Percentiles rank a stretch among this genome's conserved stretches.
Conservation (phyloP, 805 yeast species). For the Wickerhamiella azymoides region DNA sequence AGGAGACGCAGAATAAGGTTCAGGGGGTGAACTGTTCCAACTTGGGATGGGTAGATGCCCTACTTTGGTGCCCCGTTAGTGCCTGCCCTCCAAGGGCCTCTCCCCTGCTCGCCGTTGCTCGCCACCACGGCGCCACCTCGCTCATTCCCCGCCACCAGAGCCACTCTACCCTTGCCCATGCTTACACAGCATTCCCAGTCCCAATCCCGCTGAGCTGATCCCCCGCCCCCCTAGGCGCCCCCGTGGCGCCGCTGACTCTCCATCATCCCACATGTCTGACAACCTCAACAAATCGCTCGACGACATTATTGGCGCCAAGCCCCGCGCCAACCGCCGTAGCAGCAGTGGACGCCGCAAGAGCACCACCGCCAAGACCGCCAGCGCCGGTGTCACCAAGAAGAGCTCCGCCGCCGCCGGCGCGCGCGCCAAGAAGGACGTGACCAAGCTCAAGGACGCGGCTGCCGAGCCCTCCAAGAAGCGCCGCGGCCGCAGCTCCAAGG, state of each 20-base stretch:
- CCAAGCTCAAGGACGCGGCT: slow-evolving; percentile 19
- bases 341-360: slow-evolving; percentile 10
- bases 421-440: slow-evolving; percentile 17
- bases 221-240: neutral
- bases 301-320: slow-evolving; percentile 64
- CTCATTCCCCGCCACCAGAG: too few species aligned
- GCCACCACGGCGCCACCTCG: too few species aligned
- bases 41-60: too few species aligned
- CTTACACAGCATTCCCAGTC: too few species aligned
- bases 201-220: too few species aligned
- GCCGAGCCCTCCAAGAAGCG: slow-evolving; percentile 8
- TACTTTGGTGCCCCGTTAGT: too few species aligned
- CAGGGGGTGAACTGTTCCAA: too few species aligned
- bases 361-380: slow-evolving; percentile 18
- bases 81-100: too few species aligned
- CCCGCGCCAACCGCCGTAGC: neutral
- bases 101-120: too few species aligned
- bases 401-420: too few species aligned
- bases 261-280: slow-evolving; percentile 25
- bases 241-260: neutral
- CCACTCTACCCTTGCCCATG: too few species aligned
- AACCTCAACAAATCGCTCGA: slow-evolving; percentile 87
- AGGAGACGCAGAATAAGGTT: too few species aligned
- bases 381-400: slow-evolving; percentile 22
- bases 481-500: slow-evolving; percentile 11